Evolutionary conservation across 768 basidiomycete genomes (phyloP).

Genomic region (Chalciporus chontae): DNA sequence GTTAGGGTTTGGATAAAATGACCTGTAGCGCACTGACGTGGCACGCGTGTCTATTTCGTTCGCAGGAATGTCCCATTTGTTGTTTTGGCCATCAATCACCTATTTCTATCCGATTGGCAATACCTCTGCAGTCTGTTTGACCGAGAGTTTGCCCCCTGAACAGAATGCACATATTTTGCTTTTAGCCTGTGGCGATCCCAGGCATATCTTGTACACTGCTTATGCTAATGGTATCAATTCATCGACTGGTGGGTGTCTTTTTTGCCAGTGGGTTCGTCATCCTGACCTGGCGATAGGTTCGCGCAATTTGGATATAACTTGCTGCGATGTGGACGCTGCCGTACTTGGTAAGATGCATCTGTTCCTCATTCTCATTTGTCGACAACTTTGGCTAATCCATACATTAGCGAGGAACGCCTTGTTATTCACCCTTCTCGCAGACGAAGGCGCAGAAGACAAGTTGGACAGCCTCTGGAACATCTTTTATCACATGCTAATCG

Average conservation of each 20-base stretch:
- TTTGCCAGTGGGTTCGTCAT: neutral
- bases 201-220: conserved; percentile 49
- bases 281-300: conserved; percentile 7
- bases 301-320: conserved; percentile 26
- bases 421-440: conserved; percentile 25
- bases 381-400: neutral
- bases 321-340: conserved; percentile 28
- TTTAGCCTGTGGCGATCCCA: conserved; percentile 55
- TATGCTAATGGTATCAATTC: conserved; percentile 15
- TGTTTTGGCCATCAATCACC: conserved; percentile 19
- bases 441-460: conserved; percentile 10
- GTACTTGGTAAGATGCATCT: conserved; percentile 20
- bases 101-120: conserved; percentile 61
- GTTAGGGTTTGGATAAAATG: neutral
- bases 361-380: neutral
- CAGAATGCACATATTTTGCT: conserved; percentile 37
- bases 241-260: conserved; percentile 2
- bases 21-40: neutral
- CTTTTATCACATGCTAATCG: conserved; percentile 25
- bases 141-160: conserved; percentile 45
- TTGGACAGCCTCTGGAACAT: conserved; percentile 22
- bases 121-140: conserved; percentile 49
- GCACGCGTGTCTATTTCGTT: neutral
- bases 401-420: conserved; percentile 25
- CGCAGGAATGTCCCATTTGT: conserved; percentile 13